Base-by-base conservation (phyloP, 1,139 yeast species). In the Saccharomyces hybrid region DNA sequence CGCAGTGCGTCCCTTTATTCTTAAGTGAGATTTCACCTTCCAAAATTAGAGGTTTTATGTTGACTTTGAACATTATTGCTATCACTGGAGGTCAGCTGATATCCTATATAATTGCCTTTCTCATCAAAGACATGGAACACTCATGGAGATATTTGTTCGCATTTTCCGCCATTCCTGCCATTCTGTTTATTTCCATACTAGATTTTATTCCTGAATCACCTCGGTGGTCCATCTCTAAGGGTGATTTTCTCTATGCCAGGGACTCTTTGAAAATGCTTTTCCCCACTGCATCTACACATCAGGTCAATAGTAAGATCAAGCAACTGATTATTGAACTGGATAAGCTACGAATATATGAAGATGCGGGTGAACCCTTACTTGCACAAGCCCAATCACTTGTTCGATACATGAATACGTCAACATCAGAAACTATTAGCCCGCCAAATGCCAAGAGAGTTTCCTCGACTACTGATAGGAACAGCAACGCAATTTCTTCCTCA, bases 181-280 rank as follows among this genome's bases (percentile, higher is more conserved):
- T 71, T 2, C 4, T 73, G 9, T 74, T 76, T 51, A 59, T 76
- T 5, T 47, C 69, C 3, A 53, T 68, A 11, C 65, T 76, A 26
- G 73, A 71, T 49, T 72, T 77, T 56, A 73, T 82, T 26, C 86
- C 87, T 1, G 87, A 83, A 62, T 78, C 84, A 2, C 87, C 87
- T 1, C 71, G 86, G 54, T 81, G 76, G 75, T 69, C 80, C 41
- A 72, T 80, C 9, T 67, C 75, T 16, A 70, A 71, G 29, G 75
- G 75, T 4, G 64, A 73, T 31, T 58, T 68, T 14, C 71, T 71
- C 2, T 69, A 71, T 21, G 84, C 86, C 0, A 65, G 67, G 34
- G 54, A 52, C 4, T 71, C 77, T 1, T 59, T 78, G 16, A 58
- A 60, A 12, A 64, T 61, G 47, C 64, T 77, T 4, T 73, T 73